Evolutionary conservation across 2,329 filamentous ascomycete genomes (phyloP).

Genomic region (Apiospora pterosperma): DNA sequence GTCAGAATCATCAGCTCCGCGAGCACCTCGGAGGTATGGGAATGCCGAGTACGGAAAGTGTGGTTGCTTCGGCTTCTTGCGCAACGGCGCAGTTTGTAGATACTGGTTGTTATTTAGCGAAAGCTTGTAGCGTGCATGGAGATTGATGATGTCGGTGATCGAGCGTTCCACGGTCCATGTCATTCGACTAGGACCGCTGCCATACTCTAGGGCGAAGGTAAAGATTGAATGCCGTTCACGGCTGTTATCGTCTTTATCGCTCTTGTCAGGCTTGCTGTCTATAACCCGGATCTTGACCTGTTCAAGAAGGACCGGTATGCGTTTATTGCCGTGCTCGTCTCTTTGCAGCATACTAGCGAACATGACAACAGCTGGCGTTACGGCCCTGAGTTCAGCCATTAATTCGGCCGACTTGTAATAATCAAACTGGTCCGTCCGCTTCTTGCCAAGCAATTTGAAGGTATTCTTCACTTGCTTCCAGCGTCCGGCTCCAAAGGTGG

Average conservation of each 20-base stretch:
- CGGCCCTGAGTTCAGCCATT: constrained; percentile 90
- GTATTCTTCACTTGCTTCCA: constrained; percentile 94
- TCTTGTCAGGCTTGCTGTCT: constrained; percentile 70
- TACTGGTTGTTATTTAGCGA: constrained; percentile 74
- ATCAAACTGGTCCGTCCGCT: constrained; percentile 85
- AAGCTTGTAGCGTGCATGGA: constrained; percentile 91
- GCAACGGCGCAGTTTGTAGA: constrained; percentile 63
- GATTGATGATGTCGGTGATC: constrained; percentile 83
- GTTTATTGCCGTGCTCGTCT: constrained; percentile 91
- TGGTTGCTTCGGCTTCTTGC: constrained; percentile 74
- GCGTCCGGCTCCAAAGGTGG: constrained; percentile 74
- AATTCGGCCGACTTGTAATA: constrained; percentile 94
- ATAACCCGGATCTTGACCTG: constrained; percentile 87
- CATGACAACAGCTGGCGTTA: constrained; percentile 88
- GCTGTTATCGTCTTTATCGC: constrained; percentile 58
- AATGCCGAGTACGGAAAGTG: constrained; percentile 87
- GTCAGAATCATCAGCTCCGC: constrained; percentile 71
- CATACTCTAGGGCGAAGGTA: constrained; percentile 91
- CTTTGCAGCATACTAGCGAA: constrained; percentile 97
- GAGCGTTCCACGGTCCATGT: constrained; percentile 90
- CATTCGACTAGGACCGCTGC: constrained; percentile 93
- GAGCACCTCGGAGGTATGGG: constrained; percentile 80
- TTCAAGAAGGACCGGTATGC: constrained; percentile 91
- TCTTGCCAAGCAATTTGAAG: constrained; percentile 69
- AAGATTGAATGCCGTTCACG: constrained; percentile 78